These are phyloP conservation scores for Oryza glaberrima DNA, from an alignment of 176 grass and related monocot species.

Conservation along the genomic window DNA sequence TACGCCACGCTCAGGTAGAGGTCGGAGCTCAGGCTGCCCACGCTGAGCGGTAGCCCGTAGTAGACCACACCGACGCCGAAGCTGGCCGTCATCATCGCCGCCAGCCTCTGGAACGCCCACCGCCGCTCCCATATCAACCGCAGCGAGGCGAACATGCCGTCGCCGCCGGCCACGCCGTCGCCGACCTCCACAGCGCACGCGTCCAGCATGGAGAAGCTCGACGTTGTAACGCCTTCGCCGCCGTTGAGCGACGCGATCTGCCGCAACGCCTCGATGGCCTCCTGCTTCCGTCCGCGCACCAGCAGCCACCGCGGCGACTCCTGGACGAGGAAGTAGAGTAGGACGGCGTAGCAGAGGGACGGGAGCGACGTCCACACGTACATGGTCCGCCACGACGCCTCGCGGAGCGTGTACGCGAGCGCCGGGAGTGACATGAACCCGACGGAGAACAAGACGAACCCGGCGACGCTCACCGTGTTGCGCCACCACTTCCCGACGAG, in stretches of 20 bases:
- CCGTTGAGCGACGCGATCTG: conserved; percentile 56
- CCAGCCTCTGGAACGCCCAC: conserved; percentile 70
- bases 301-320: conserved; percentile 95
- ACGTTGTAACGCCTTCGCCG: conserved; percentile 42
- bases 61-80: conserved; percentile 83
- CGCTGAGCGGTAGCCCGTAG: conserved; percentile 89
- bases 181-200: conserved; percentile 30
- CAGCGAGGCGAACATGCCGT: conserved; percentile 52
- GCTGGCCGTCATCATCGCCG: conserved; percentile 55
- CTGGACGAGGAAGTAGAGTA: conserved; percentile 55
- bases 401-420: conserved; percentile 60
- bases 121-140: conserved; percentile 54
- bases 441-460: conserved; percentile 69
- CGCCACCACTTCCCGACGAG: conserved; percentile 81
- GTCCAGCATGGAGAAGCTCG: conserved; percentile 83
- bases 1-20: conserved; percentile 83
- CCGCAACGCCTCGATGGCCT: conserved; percentile 69
- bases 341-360: conserved; percentile 57
- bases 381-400: conserved; percentile 65
- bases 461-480: conserved; percentile 60
- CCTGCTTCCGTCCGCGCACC: conserved; percentile 72
- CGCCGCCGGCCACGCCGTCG: background rate
- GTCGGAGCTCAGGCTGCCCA: conserved; percentile 77
- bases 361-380: conserved; percentile 81
- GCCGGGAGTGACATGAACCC: conserved; percentile 86